Percentiles rank a stretch among this genome's conserved stretches.
Evolutionary conservation across 1,284 basidiomycete genomes (phyloP).

Genomic region (Cerioporus squamosus): DNA sequence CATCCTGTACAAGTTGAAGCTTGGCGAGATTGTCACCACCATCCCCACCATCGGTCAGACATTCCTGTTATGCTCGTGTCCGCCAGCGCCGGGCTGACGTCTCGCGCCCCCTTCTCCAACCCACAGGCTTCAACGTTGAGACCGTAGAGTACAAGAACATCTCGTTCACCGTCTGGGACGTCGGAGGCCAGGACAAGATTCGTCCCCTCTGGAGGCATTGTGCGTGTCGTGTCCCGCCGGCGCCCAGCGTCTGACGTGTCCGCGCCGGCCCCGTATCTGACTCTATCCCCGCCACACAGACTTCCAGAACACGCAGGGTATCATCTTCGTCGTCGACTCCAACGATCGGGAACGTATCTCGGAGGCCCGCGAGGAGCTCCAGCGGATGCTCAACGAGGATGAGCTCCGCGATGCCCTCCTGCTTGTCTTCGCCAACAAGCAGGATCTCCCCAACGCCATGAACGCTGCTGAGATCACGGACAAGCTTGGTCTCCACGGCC

Average conservation of each 20-base stretch:
- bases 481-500: conserved; percentile 97
- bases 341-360: conserved; percentile 99
- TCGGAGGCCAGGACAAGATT: conserved; percentile 89
- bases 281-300: conserved; percentile 53
- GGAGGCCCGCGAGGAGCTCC: conserved; percentile 98
- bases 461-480: conserved; percentile 99
- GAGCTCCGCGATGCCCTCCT: conserved; percentile 98
- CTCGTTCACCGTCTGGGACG: conserved; percentile 91
- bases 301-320: conserved; percentile 99
- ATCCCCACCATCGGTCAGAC: conserved; percentile 96
- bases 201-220: conserved; percentile 98
- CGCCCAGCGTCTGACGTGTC: conserved; percentile 24
- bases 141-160: conserved; percentile 94
- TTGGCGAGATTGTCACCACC: conserved; percentile 99
- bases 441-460: conserved; percentile 99
- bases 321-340: conserved; percentile 99
- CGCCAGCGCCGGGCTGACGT: conserved; percentile 2
- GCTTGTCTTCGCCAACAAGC: conserved; percentile 99
- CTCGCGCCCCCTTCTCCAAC: neutral
- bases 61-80: conserved; percentile 5
- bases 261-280: conserved; percentile 13
- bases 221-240: conserved; percentile 46
- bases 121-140: conserved; percentile 95
- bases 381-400: conserved; percentile 99
- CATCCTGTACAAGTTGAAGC: conserved; percentile 98